These are phyloP conservation scores for Wilhelminamyces savonicus DNA, from an alignment of 805 yeast species.

Conservation along the genomic window DNA sequence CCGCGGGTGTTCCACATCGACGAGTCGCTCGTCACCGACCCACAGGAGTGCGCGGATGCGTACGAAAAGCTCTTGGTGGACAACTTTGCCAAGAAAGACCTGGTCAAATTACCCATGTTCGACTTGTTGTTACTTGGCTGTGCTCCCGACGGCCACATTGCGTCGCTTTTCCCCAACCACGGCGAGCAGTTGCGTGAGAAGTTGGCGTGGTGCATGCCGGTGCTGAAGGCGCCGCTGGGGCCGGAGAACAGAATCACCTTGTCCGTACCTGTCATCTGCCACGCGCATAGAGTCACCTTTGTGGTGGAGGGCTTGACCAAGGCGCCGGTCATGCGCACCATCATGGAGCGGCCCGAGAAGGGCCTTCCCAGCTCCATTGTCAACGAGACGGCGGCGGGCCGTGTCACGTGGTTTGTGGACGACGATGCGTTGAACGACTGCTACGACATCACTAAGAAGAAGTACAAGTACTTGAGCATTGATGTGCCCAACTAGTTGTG, in stretches of 20 bases:
- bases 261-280: slow-evolving; percentile 91
- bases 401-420: slow-evolving; percentile 96
- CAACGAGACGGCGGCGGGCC: slow-evolving; percentile 94
- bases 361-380: slow-evolving; percentile 92
- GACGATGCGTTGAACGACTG: slow-evolving; percentile 85
- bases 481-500: slow-evolving; percentile 1
- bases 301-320: slow-evolving; percentile 96
- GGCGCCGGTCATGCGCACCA: slow-evolving; percentile 84
- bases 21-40: slow-evolving; percentile 64
- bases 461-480: slow-evolving; percentile 52
- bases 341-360: slow-evolving; percentile 95
- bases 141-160: slow-evolving; percentile 98
- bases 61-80: slow-evolving; percentile 82
- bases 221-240: slow-evolving; percentile 84
- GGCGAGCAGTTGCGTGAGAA: slow-evolving; percentile 78
- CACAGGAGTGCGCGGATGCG: slow-evolving; percentile 89
- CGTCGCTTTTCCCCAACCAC: slow-evolving; percentile 92
- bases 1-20: slow-evolving; percentile 85
- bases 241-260: slow-evolving; percentile 82
- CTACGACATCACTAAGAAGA: slow-evolving; percentile 59
- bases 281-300: slow-evolving; percentile 85
- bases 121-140: slow-evolving; percentile 89
- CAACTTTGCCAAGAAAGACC: slow-evolving; percentile 93
- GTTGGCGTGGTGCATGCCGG: slow-evolving; percentile 93
- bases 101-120: slow-evolving; percentile 92